These are phyloP conservation scores for Phytophthora parvispora DNA, from an alignment of 352 stramenopile species.

Conservation along the genomic window DNA sequence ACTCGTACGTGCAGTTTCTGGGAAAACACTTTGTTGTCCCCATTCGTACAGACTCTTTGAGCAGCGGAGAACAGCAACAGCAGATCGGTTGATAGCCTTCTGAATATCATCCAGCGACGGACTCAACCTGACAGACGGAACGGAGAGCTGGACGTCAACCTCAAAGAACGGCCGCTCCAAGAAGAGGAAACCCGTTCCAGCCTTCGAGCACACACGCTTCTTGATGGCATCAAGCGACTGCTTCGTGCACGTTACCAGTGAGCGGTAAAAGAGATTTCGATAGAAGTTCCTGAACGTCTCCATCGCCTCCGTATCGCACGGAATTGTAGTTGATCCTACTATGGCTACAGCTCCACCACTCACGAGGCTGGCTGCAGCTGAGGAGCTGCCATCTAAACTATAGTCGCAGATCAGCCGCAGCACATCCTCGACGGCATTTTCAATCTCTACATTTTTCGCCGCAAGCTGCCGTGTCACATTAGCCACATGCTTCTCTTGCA, in stretches of 20 bases:
- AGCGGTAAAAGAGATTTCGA: slow-evolving; percentile 84
- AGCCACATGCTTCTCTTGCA: slow-evolving; percentile 83
- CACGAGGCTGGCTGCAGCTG: background rate
- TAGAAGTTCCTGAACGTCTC: slow-evolving; percentile 79
- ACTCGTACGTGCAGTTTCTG: slow-evolving; percentile 57
- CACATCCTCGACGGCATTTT: slow-evolving; percentile 89
- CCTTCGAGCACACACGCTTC: slow-evolving; percentile 85
- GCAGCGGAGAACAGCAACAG: slow-evolving; percentile 84
- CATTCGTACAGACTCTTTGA: slow-evolving; percentile 86
- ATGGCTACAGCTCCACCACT: background rate
- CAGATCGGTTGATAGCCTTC: slow-evolving; percentile 84
- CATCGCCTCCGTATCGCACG: slow-evolving; percentile 50
- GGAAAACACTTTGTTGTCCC: slow-evolving; percentile 74
- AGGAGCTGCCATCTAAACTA: slow-evolving; percentile 53
- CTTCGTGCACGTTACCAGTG: slow-evolving; percentile 85
- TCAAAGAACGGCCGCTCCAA: slow-evolving; percentile 90
- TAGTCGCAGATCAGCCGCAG: slow-evolving; percentile 77
- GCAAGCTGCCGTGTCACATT: slow-evolving; percentile 67
- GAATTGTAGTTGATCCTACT: slow-evolving; percentile 6
- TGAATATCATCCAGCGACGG: slow-evolving; percentile 90
- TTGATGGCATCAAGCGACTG: slow-evolving; percentile 86
- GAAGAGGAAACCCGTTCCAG: slow-evolving; percentile 84
- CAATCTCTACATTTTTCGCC: slow-evolving; percentile 89
- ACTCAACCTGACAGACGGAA: slow-evolving; percentile 83
- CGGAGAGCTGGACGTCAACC: slow-evolving; percentile 86